These are phyloP conservation scores for Rhazya stricta DNA, from an alignment of 257 asterid species.

Conservation along the genomic window DNA sequence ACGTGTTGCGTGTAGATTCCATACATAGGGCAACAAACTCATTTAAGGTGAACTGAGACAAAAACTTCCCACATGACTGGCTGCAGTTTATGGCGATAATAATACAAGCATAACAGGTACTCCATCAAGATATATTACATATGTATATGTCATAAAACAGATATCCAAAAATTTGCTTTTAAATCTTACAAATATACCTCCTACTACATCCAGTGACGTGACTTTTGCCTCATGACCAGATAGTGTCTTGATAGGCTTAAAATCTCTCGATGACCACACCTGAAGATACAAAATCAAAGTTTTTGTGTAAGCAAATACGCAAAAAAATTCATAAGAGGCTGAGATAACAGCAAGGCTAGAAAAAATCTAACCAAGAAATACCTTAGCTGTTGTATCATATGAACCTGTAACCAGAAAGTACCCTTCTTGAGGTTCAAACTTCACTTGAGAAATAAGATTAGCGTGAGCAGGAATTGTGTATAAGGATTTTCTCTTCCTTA, in stretches of 20 bases:
- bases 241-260: conserved; percentile 73
- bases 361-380: conserved; percentile 12
- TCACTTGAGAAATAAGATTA: conserved; percentile 86
- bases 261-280: conserved; percentile 94
- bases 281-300: conserved; percentile 21
- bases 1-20: neutral
- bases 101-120: neutral
- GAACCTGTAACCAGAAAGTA: conserved; percentile 87
- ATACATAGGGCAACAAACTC: neutral
- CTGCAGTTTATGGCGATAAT: neutral
- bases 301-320: conserved; percentile 10
- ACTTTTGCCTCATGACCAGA: conserved; percentile 88
- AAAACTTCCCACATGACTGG: neutral
- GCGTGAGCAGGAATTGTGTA: conserved; percentile 91
- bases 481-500: conserved; percentile 70
- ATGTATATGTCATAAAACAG: neutral
- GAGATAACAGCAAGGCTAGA: neutral
- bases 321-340: conserved; percentile 1
- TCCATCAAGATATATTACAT: neutral
- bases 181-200: conserved; percentile 44
- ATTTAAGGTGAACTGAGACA: neutral
- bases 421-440: conserved; percentile 92
- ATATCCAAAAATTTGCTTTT: neutral
- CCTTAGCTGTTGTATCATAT: conserved; percentile 90
- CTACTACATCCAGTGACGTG: conserved; percentile 66